phyloP scores from a whole-genome alignment of 75 land plant genomes.

The Pinus albicaulis region DNA sequence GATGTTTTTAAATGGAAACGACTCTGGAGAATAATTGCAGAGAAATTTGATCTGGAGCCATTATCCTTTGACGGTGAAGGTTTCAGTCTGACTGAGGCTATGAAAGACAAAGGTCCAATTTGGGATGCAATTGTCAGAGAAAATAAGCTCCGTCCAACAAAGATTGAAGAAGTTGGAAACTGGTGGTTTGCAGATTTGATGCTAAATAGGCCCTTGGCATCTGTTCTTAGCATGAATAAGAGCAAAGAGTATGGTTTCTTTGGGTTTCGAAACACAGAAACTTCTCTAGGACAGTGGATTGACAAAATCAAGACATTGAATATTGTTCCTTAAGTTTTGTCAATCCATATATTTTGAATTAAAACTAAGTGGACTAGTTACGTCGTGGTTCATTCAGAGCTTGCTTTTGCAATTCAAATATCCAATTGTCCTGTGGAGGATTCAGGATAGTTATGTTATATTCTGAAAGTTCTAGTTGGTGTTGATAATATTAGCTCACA shows the following conservation, averaged over 20 bases:
- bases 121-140: conserved; percentile 80
- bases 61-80: background rate
- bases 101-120: conserved; percentile 58
- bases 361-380: too few relatives aligned
- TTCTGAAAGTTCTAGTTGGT: too few relatives aligned
- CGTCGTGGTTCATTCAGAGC: too few relatives aligned
- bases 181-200: conserved; percentile 63
- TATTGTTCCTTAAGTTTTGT: conserved; percentile 47
- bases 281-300: conserved; percentile 47
- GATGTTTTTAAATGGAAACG: conserved; percentile 74
- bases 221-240: conserved; percentile 71
- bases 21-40: conserved; percentile 63
- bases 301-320: conserved; percentile 66
- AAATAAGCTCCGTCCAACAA: conserved; percentile 32
- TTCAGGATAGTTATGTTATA: too few relatives aligned
- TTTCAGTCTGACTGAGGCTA: conserved; percentile 39
- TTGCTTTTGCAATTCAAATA: too few relatives aligned
- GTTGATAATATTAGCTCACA: too few relatives aligned
- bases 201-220: conserved; percentile 4
- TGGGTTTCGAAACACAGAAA: conserved; percentile 65
- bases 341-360: background rate
- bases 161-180: conserved; percentile 54
- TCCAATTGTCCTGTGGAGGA: too few relatives aligned
- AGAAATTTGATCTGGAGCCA: conserved; percentile 53
- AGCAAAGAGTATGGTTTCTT: conserved; percentile 83